These are phyloP conservation scores for Turnera subulata DNA, from an alignment of 345 rosid genomes.

Conservation along the genomic window DNA sequence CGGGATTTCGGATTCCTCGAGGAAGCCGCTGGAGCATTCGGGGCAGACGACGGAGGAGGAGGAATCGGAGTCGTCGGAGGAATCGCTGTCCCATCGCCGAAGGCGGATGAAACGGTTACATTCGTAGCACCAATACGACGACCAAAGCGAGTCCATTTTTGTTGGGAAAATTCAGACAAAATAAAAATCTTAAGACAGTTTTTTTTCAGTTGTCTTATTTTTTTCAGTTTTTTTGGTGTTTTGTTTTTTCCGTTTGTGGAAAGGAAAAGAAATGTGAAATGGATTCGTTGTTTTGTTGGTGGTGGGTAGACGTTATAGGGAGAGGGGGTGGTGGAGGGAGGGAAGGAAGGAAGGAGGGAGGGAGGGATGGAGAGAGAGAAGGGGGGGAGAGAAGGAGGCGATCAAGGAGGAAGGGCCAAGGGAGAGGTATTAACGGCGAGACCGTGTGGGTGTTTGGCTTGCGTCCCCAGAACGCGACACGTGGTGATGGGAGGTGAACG, in stretches of 20 bases:
- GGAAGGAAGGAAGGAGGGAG: too few species aligned
- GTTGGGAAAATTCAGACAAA: too few species aligned
- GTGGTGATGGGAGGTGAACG: too few species aligned
- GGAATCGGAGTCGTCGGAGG: too few species aligned
- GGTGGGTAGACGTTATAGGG: background rate
- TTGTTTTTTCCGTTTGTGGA: slow-evolving; percentile 26
- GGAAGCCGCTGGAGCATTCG: slow-evolving; percentile 74
- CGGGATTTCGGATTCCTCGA: slow-evolving; percentile 63
- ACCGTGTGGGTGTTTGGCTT: slow-evolving; percentile 27
- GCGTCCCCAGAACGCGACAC: slow-evolving; percentile 29
- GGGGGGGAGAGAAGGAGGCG: background rate
- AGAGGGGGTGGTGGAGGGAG: background rate
- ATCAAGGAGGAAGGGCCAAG: background rate
- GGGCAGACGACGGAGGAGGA: slow-evolving; percentile 66
- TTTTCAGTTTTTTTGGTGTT: too few species aligned
- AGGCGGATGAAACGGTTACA: slow-evolving; percentile 68
- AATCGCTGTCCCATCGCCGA: slow-evolving; percentile 39
- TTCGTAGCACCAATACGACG: slow-evolving; percentile 84
- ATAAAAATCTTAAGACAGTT: too few species aligned
- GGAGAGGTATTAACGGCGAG: slow-evolving; percentile 20
- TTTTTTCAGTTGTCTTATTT: too few species aligned
- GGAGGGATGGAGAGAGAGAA: too few species aligned
- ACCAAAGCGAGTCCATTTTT: too few species aligned
- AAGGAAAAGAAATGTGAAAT: slow-evolving; percentile 42
- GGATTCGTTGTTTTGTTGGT: background rate